These are phyloP conservation scores for Claviceps sp. DNA, from an alignment of 2,329 filamentous ascomycete genomes.

Conservation along the genomic window DNA sequence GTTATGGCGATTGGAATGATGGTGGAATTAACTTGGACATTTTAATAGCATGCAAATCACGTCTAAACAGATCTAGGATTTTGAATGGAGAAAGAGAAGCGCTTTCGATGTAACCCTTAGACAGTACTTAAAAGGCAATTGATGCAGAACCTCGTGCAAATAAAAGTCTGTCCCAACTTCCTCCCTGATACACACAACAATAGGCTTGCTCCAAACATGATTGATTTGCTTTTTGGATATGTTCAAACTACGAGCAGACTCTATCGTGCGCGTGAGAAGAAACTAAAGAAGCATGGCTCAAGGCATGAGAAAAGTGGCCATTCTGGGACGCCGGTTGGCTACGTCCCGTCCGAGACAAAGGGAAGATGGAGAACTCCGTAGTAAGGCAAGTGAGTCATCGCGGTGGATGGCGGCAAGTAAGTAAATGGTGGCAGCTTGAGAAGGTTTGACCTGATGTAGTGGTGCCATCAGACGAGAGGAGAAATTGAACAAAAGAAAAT, in stretches of 20 bases:
- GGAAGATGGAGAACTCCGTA: not conserved
- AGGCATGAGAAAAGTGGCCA: not conserved
- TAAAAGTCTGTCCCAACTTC: not conserved
- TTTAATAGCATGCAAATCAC: slow-evolving; percentile 4
- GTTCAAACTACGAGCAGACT: not conserved
- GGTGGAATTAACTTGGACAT: slow-evolving; percentile 4
- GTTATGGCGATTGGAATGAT: not conserved
- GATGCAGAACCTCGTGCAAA: slow-evolving; percentile 1
- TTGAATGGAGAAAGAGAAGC: slow-evolving; percentile 17
- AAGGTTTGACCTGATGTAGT: not conserved
- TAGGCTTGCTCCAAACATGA: not conserved
- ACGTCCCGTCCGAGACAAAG: not conserved
- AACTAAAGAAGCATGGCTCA: not conserved
- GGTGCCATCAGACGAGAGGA: not conserved
- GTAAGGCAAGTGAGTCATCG: not conserved
- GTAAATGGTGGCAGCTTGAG: not conserved
- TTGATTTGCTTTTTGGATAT: not conserved
- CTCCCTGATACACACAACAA: not conserved
- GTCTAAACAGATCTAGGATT: slow-evolving; percentile 20
- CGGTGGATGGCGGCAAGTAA: not conserved
- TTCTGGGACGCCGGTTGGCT: not conserved
- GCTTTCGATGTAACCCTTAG: slow-evolving; percentile 18
- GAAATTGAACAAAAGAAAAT: not conserved
- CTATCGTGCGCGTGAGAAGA: not conserved
- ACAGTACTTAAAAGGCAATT: slow-evolving; percentile 2